Evolutionary conservation across 805 yeast genomes (phyloP), one percentile per base, ranked within the genome.

Genomic region (Nematodospora valgi): DNA sequence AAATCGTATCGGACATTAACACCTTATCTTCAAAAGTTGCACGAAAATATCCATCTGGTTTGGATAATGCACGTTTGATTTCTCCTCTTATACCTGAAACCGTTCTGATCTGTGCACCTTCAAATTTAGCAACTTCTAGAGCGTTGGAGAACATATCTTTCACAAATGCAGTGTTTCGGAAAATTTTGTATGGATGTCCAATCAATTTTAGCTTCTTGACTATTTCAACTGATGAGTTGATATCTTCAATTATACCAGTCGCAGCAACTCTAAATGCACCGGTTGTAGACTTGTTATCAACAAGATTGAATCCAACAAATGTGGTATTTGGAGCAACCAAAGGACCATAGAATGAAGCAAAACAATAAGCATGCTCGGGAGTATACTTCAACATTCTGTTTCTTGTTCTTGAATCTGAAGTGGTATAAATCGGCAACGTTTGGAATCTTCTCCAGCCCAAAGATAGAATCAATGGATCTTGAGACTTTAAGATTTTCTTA

Each of bases 381-480:
- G 98, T 93, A 58, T 93, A 93, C 57, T 93, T 93, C 64, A 93
- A 74, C 96, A 93, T 86, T 67, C 98, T 82, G 53, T 89, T 91
- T 70, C 99, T 78, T 10, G 99, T 93, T 64, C 99, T 76, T 5
- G 98, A 93, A 61, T 93, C 99, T 5, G 95, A 80, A 0, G 98
- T 93, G 3, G 98, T 89, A 58, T 89, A 93, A 17, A 93, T 74
- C 6, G 99, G 99, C 37, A 91, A 65, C 0, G 98, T 89, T 62
- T 93, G 99, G 68, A 93, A 94, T 59, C 99, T 74, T 68, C 99
- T 80, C 99, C 98, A 93, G 24, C 99, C 99, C 27, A 93, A 64
- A 0, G 98, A 91, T 32, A 93, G 58, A 36, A 93, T 87, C 46
- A 94, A 70, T 1, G 99, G 98, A 64, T 93, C 99, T 54, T 87